Evolutionary conservation across 1,139 yeast genomes (phyloP).

Genomic region (Lodderomyces metapsilosis): DNA sequence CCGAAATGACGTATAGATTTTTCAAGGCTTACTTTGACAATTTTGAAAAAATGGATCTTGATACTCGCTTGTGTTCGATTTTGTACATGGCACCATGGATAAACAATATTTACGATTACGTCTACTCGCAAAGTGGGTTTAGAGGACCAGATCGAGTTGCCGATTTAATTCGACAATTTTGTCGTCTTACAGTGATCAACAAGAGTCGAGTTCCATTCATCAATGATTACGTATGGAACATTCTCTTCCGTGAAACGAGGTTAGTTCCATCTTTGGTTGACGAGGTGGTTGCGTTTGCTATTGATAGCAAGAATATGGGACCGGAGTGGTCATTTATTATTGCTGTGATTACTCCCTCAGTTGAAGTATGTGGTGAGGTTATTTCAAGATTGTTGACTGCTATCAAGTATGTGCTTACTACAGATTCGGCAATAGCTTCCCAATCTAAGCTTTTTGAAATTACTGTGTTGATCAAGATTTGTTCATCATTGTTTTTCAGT

Average conservation of each 20-base stretch:
- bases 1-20: constrained; percentile 62
- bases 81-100: constrained; percentile 75
- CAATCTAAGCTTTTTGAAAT: constrained; percentile 71
- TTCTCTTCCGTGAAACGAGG: constrained; percentile 59
- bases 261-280: constrained; percentile 61
- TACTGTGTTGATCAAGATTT: constrained; percentile 63
- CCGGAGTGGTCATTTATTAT: constrained; percentile 65
- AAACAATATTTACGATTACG: constrained; percentile 59
- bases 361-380: constrained; percentile 69
- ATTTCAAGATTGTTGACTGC: constrained; percentile 52
- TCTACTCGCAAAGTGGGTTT: constrained; percentile 52
- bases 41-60: constrained; percentile 42
- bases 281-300: constrained; percentile 71
- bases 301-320: constrained; percentile 73
- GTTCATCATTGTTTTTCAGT: constrained; percentile 72
- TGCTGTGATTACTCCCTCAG: constrained; percentile 68
- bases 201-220: constrained; percentile 33
- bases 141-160: constrained; percentile 63
- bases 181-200: constrained; percentile 59
- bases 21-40: constrained; percentile 61
- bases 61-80: constrained; percentile 40
- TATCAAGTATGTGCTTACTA: constrained; percentile 48
- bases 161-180: constrained; percentile 60
- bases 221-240: constrained; percentile 67
- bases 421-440: constrained; percentile 55